Evolutionary conservation across 106 monocot species (phyloP).

Genomic region (Hemerocallis citrina): DNA sequence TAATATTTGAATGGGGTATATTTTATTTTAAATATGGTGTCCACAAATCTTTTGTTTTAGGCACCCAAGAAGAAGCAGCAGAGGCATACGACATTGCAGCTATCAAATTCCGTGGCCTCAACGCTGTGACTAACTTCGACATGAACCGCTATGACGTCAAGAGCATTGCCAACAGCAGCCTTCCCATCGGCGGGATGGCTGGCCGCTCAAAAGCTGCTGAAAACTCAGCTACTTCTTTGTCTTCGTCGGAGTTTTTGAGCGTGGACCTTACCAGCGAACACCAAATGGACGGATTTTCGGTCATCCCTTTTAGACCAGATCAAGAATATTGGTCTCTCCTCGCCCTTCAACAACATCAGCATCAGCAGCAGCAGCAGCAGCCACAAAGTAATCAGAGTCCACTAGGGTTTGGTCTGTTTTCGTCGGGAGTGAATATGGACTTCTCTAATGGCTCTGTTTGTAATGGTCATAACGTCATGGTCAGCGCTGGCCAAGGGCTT

Average conservation of each 20-base stretch:
- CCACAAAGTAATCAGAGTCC: slow-evolving; percentile 11
- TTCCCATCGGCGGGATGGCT: slow-evolving; percentile 70
- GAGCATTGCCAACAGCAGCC: slow-evolving; percentile 76
- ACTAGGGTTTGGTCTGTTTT: slow-evolving; percentile 31
- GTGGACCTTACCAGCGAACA: slow-evolving; percentile 6
- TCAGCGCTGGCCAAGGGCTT: slow-evolving; percentile 10
- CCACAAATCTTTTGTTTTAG: slow-evolving; percentile 18
- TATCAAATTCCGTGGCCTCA: slow-evolving; percentile 89
- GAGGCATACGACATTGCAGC: slow-evolving; percentile 97
- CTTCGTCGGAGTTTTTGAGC: slow-evolving; percentile 30
- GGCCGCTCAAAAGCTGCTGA: slow-evolving; percentile 28
- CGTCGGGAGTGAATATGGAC: slow-evolving; percentile 43
- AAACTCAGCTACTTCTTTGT: slow-evolving; percentile 26
- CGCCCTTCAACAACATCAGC: too few relatives aligned
- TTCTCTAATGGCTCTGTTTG: slow-evolving; percentile 16
- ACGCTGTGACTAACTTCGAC: slow-evolving; percentile 95
- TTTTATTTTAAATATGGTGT: too few relatives aligned
- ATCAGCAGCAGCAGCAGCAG: slow-evolving; percentile 53
- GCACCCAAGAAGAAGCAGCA: slow-evolving; percentile 93
- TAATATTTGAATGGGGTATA: too few relatives aligned
- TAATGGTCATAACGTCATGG: neutral
- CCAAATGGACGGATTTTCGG: slow-evolving; percentile 15
- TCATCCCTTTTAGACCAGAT: slow-evolving; percentile 28
- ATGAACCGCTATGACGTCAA: slow-evolving; percentile 92
- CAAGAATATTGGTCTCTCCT: slow-evolving; percentile 68